Evolutionary conservation across 352 stramenopile species (phyloP).

Genomic region (Globisporangium nodosum): DNA sequence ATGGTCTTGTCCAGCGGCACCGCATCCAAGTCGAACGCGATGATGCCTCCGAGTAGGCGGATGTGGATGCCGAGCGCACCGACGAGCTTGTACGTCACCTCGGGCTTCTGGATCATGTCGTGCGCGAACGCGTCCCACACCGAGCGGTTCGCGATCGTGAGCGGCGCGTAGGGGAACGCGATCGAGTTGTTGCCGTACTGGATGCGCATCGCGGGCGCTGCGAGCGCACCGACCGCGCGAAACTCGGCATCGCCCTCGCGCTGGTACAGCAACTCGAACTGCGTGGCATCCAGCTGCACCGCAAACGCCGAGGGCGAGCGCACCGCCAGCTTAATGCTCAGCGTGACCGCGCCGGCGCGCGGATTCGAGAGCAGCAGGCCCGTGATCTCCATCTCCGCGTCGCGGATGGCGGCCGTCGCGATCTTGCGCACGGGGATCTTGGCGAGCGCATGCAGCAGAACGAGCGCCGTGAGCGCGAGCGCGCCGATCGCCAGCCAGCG

Average conservation of each 20-base stretch:
- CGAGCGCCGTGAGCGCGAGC: conserved; percentile 20
- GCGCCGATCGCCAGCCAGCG: conserved; percentile 9
- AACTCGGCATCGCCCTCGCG: conserved; percentile 3
- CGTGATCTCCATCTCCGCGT: conserved; percentile 50
- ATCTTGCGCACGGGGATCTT: conserved; percentile 51
- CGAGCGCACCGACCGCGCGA: conserved; percentile 37
- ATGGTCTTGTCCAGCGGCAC: conserved; percentile 52
- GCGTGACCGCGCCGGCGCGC: conserved; percentile 19
- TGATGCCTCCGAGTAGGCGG: conserved; percentile 37
- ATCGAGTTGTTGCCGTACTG: conserved; percentile 40
- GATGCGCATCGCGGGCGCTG: conserved; percentile 42
- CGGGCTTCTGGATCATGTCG: conserved; percentile 47
- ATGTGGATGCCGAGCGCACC: conserved; percentile 48
- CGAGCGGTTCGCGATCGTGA: conserved; percentile 48
- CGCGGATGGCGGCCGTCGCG: conserved; percentile 48
- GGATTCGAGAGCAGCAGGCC: conserved; percentile 56
- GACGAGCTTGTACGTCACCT: conserved; percentile 46
- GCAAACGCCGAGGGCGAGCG: conserved; percentile 45
- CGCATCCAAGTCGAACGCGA: conserved; percentile 38
- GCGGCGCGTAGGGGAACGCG: conserved; percentile 38
- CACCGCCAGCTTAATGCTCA: conserved; percentile 49
- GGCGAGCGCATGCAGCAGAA: conserved; percentile 33
- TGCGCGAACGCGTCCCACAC: conserved; percentile 61
- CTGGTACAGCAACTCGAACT: conserved; percentile 45
- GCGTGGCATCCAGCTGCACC: conserved; percentile 35